Conservation (phyloP, 2,329 filamentous ascomycete species). For the Corinectria fuckeliana region DNA sequence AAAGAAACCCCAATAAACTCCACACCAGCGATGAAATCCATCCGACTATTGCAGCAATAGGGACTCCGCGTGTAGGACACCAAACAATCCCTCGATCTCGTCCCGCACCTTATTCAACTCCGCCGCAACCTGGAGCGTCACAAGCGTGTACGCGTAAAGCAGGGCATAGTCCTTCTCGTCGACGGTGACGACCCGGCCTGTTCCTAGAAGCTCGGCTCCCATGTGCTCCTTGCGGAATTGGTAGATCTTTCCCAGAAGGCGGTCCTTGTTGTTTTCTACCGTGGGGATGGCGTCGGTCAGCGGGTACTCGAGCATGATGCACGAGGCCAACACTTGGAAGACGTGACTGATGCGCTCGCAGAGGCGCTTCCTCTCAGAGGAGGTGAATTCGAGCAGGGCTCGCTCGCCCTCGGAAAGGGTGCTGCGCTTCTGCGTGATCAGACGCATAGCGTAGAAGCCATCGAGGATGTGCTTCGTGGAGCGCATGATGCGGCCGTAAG, state of each 20-base stretch:
- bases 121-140: conserved; percentile 70
- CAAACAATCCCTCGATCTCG: conserved; percentile 69
- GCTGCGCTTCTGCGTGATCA: conserved; percentile 83
- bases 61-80: conserved; percentile 66
- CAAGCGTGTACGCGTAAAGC: conserved; percentile 85
- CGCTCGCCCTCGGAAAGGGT: conserved; percentile 80
- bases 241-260: conserved; percentile 85
- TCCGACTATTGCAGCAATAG: conserved; percentile 58
- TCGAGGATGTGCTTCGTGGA: conserved; percentile 87
- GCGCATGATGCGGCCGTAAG: conserved; percentile 76
- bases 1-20: conserved; percentile 16
- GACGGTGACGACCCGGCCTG: conserved; percentile 46
- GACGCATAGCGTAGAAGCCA: conserved; percentile 94
- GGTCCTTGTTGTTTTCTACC: conserved; percentile 79
- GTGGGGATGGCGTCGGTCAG: conserved; percentile 88
- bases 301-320: conserved; percentile 93
- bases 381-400: conserved; percentile 79
- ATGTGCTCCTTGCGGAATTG: conserved; percentile 78
- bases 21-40: background rate
- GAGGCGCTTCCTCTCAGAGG: conserved; percentile 77
- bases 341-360: conserved; percentile 92
- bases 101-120: conserved; percentile 66
- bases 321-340: conserved; percentile 83
- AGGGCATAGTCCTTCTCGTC: conserved; percentile 87
- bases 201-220: conserved; percentile 36